Base-by-base conservation (phyloP, 352 stramenopile species). In the Globisporangium perplexum region DNA sequence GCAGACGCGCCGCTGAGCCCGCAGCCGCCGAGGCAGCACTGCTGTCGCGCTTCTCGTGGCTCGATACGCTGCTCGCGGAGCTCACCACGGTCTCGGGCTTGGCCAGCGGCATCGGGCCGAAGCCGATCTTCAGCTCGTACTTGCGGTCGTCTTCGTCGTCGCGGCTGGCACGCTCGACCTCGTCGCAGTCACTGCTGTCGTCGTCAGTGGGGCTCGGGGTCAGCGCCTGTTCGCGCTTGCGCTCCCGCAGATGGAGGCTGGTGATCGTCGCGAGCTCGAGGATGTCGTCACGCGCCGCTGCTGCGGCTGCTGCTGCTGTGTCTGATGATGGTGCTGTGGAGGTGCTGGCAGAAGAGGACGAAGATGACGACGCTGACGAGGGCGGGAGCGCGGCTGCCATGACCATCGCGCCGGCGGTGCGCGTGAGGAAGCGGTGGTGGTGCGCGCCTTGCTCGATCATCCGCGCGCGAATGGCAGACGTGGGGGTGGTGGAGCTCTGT, bases 71-170 rank as follows among this genome's bases (percentile, higher is more conserved):
- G 26, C 45, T 48, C 17, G 46, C 35, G 2, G 54, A 43, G 36
- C 46, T 60, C 7, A 54, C 26, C 26, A 43, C 17, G 8, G 46
- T 18, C 35, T 60, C 54, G 14, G 20, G 36, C 41, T 50, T 54
- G 22, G 45, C 22, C 4, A 31, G 24, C 1, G 22, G 24, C 6
- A 33, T 59, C 35, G 63, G 54, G 33, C 74, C 57, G 23, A 63
- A 65, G 15, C 65, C 68, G 12, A 72, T 59, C 48, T 78, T 83
- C 24, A 77, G 54, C 49, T 81, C 64, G 50, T 65, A 71, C 50
- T 66, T 69, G 57, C 58, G 53, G 51, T 56, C 66, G n/a, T 71
- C 60, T 14, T 67, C 53, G 53, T 43, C 66, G 18, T 66, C 53
- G 31, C 23, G 44, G 44, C 7, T 49, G 23, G 23, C 44, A 26